Conservation (phyloP, 331 rosid genomes). For the Stylosanthes scabra region DNA sequence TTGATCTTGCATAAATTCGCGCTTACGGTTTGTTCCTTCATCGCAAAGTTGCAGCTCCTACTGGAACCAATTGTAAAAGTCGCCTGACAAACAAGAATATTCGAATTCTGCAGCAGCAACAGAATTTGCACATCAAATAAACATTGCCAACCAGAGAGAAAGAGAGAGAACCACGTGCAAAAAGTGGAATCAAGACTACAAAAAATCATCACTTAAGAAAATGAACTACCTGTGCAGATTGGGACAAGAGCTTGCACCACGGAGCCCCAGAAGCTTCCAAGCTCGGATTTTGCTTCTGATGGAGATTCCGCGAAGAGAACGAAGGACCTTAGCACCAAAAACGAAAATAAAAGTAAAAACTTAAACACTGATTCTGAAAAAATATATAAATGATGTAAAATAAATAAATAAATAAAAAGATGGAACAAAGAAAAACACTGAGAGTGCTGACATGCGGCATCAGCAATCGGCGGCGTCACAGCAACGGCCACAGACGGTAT, state of each 20-base stretch:
- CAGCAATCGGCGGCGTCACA: slow-evolving; percentile 63
- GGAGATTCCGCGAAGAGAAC: slow-evolving; percentile 51
- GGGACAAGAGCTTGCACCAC: slow-evolving; percentile 83
- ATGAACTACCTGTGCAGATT: slow-evolving; percentile 69
- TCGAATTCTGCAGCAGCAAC: slow-evolving; percentile 60
- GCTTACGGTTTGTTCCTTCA: slow-evolving; percentile 70
- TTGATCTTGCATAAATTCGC: slow-evolving; percentile 73
- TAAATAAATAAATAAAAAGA: neutral
- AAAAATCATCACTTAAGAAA: slow-evolving; percentile 7
- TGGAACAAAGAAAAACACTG: slow-evolving; percentile 20
- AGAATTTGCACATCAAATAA: slow-evolving; percentile 2
- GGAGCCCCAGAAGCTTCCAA: slow-evolving; percentile 53
- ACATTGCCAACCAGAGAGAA: neutral
- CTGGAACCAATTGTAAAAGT: slow-evolving; percentile 67
- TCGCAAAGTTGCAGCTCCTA: slow-evolving; percentile 58
- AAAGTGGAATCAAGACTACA: slow-evolving; percentile 32
- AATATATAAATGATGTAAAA: neutral
- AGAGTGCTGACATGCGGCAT: slow-evolving; percentile 55
- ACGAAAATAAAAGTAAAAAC: slow-evolving; percentile 10
- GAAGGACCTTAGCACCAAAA: slow-evolving; percentile 27
- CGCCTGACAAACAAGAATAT: slow-evolving; percentile 47
- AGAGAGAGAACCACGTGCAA: slow-evolving; percentile 32
- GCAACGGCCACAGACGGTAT: slow-evolving; percentile 48
- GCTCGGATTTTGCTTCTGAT: slow-evolving; percentile 59
- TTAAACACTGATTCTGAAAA: slow-evolving; percentile 8